Conservation (phyloP, 2,329 filamentous ascomycete genomes). For the Exophiala oligosperma region DNA sequence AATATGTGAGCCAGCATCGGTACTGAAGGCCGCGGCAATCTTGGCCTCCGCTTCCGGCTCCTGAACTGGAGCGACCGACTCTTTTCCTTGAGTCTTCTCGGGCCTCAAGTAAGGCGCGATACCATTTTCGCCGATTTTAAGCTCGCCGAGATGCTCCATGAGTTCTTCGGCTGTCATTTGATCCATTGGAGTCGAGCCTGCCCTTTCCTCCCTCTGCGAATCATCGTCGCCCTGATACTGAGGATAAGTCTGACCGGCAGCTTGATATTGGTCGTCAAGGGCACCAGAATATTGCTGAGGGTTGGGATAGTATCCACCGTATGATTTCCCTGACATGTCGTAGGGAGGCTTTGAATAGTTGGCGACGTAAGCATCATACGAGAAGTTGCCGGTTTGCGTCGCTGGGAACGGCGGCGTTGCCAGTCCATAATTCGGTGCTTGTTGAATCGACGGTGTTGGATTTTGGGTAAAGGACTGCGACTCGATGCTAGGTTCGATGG, state of each 20-base stretch:
- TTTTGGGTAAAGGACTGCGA: constrained; percentile 10
- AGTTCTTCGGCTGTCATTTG: constrained; percentile 70
- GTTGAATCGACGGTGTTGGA: constrained; percentile 8
- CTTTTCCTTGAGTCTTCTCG: constrained; percentile 51
- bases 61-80: constrained; percentile 62
- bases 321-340: constrained; percentile 10
- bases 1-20: constrained; percentile 72
- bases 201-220: constrained; percentile 9
- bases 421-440: constrained; percentile 18
- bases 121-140: constrained; percentile 84
- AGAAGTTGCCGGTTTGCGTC: constrained; percentile 10
- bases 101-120: constrained; percentile 84
- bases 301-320: constrained; percentile 18
- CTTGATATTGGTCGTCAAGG: constrained; percentile 16
- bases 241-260: constrained; percentile 4
- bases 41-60: constrained; percentile 72
- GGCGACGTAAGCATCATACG: constrained; percentile 19
- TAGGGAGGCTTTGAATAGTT: constrained; percentile 19
- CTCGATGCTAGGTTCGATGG: constrained; percentile 9
- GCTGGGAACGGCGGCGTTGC: constrained; percentile 10
- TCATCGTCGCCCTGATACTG: constrained; percentile 16
- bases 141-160: constrained; percentile 76
- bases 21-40: constrained; percentile 62
- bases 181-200: constrained; percentile 48
- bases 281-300: constrained; percentile 12